phyloP scores from a whole-genome alignment of 352 stramenopile genomes.

The Phytopythium cucurbitacearum region DNA sequence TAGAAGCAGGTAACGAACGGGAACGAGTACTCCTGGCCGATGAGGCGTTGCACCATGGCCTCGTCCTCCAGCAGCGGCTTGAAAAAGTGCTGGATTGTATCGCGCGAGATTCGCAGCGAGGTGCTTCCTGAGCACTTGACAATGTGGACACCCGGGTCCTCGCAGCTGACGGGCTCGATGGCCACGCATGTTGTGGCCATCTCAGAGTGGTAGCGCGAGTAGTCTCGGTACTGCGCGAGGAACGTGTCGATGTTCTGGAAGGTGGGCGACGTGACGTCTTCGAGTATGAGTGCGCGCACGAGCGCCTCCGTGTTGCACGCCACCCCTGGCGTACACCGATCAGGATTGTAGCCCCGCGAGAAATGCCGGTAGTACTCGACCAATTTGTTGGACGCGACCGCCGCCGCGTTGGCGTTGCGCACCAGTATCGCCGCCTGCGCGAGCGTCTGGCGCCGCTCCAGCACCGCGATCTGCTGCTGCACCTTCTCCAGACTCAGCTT shows the following conservation, averaged over 20 bases:
- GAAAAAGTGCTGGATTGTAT: conserved; percentile 67
- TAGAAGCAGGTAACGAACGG: conserved; percentile 51
- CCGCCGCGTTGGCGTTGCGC: conserved; percentile 33
- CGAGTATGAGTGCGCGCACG: conserved; percentile 40
- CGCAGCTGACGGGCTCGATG: conserved; percentile 34
- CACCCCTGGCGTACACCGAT: conserved; percentile 6
- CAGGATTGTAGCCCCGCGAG: conserved; percentile 35
- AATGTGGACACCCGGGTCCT: conserved; percentile 23
- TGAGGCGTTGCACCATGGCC: conserved; percentile 51
- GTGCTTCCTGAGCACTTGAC: conserved; percentile 38
- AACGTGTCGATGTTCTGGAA: conserved; percentile 51
- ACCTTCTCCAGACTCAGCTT: conserved; percentile 22
- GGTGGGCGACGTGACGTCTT: conserved; percentile 44
- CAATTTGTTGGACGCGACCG: conserved; percentile 36
- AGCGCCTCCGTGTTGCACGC: conserved; percentile 22
- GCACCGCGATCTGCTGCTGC: conserved; percentile 31
- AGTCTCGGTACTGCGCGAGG: conserved; percentile 52
- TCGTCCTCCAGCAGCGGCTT: conserved; percentile 49
- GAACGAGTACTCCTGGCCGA: conserved; percentile 55
- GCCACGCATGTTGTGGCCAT: conserved; percentile 23
- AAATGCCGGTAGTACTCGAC: conserved; percentile 50
- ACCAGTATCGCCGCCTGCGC: conserved; percentile 38
- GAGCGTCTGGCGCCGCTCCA: conserved; percentile 41
- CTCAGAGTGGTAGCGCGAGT: conserved; percentile 53
- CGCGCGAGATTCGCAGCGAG: conserved; percentile 50